Conservation (phyloP, 148 eudicot species). For the Linanthus parryae region DNA sequence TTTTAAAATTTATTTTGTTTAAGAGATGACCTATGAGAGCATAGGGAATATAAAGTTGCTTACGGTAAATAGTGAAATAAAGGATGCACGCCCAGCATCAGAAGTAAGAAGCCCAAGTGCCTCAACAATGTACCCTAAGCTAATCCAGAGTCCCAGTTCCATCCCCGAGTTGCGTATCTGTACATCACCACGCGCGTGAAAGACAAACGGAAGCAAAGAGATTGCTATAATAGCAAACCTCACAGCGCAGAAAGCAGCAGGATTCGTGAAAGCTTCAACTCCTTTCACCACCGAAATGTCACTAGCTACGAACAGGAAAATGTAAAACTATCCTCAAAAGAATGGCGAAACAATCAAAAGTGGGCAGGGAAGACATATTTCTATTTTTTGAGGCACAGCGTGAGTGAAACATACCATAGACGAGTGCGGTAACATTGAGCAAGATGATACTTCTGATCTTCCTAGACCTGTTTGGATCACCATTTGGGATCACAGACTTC, state of each 20-base stretch:
- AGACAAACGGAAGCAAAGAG: slow-evolving; percentile 46
- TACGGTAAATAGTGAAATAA: slow-evolving; percentile 49
- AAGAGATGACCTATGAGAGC: background rate
- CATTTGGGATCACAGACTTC: background rate
- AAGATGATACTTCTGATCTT: slow-evolving; percentile 56
- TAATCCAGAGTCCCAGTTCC: slow-evolving; percentile 59
- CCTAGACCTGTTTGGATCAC: slow-evolving; percentile 17
- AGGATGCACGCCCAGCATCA: slow-evolving; percentile 61
- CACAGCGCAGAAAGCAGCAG: slow-evolving; percentile 38
- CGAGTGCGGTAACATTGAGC: slow-evolving; percentile 52
- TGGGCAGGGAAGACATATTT: too few species aligned
- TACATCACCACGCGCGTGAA: slow-evolving; percentile 31
- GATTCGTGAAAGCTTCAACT: slow-evolving; percentile 44
- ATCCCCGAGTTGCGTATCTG: slow-evolving; percentile 35
- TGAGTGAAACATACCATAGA: slow-evolving; percentile 32
- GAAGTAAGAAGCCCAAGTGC: slow-evolving; percentile 59
- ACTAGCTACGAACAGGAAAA: slow-evolving; percentile 32
- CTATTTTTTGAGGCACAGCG: too few species aligned
- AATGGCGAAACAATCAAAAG: background rate
- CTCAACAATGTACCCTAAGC: slow-evolving; percentile 53
- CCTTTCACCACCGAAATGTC: slow-evolving; percentile 54
- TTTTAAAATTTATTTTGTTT: background rate
- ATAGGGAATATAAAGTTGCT: slow-evolving; percentile 6
- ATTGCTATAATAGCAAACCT: slow-evolving; percentile 43
- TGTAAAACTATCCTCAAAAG: background rate